These are phyloP conservation scores for Alternaria infectoria DNA, from an alignment of 2,329 filamentous ascomycete species.

Conservation along the genomic window DNA sequence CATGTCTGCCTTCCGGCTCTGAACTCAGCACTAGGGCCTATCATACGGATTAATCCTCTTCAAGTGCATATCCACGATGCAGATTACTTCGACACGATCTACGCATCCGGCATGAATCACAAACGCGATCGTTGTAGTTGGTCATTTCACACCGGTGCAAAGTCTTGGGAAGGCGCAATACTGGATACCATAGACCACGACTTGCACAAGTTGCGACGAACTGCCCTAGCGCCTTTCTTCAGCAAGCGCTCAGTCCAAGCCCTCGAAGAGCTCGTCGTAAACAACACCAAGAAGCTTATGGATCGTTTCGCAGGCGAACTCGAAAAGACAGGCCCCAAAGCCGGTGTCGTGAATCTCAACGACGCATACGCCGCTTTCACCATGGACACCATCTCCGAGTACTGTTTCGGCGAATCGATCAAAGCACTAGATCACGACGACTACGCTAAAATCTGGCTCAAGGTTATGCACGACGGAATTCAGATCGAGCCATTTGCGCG, in stretches of 20 bases:
- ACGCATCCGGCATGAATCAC: conserved; percentile 11
- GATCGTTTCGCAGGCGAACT: not conserved
- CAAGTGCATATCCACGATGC: conserved; percentile 27
- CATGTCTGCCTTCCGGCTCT: not conserved
- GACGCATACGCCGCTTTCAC: conserved; percentile 17
- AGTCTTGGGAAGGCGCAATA: conserved; percentile 6
- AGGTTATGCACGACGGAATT: not conserved
- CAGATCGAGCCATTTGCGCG: not conserved
- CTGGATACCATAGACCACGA: conserved; percentile 29
- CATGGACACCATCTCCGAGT: conserved; percentile 20
- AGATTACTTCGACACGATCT: conserved; percentile 22
- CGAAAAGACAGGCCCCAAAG: not conserved
- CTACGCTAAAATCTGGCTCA: conserved; percentile 7
- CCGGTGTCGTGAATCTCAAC: conserved; percentile 7
- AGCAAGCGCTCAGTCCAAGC: conserved; percentile 12
- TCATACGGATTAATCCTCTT: conserved; percentile 19
- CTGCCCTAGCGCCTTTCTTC: conserved; percentile 32
- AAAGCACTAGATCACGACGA: not conserved
- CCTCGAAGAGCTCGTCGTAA: conserved; percentile 24
- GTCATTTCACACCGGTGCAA: conserved; percentile 8
- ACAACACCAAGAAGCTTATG: not conserved
- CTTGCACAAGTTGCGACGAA: conserved; percentile 28
- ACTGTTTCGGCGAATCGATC: conserved; percentile 13
- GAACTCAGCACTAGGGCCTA: not conserved
- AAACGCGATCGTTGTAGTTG: conserved; percentile 16